A percentile compares a stretch with the other conserved stretches of the same genome.
phyloP scores from a whole-genome alignment of 2,329 filamentous ascomycete genomes.

The Pestalotiopsis sp. region DNA sequence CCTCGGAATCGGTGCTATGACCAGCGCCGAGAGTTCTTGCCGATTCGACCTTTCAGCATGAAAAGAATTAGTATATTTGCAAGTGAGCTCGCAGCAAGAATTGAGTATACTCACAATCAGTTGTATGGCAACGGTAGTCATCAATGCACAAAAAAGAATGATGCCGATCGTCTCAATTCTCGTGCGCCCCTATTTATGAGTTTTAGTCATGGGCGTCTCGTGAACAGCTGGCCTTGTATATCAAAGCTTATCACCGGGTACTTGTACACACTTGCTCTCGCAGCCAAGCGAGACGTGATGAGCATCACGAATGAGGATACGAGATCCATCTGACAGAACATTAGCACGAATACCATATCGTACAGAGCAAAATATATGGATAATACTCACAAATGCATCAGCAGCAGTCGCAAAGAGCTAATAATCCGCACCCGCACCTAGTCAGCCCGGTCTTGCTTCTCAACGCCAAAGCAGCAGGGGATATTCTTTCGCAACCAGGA shows the following conservation, averaged over 20 bases:
- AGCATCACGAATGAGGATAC: slow-evolving; percentile 67
- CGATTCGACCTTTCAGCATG: slow-evolving; percentile 59
- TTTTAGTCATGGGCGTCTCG: not conserved
- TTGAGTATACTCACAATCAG: slow-evolving; percentile 55
- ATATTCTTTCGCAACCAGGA: slow-evolving; percentile 17
- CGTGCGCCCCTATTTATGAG: slow-evolving; percentile 49
- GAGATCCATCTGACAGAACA: slow-evolving; percentile 54
- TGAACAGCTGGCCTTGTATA: slow-evolving; percentile 2
- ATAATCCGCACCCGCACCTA: not conserved
- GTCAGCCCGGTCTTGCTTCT: slow-evolving; percentile 20
- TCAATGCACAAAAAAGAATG: slow-evolving; percentile 67
- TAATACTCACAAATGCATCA: slow-evolving; percentile 57
- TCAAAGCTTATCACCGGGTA: slow-evolving; percentile 55
- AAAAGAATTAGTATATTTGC: no score
- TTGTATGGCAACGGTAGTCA: slow-evolving; percentile 68
- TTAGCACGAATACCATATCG: slow-evolving; percentile 23
- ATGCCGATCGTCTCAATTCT: slow-evolving; percentile 67
- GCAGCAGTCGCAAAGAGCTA: slow-evolving; percentile 66
- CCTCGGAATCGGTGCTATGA: slow-evolving; percentile 36
- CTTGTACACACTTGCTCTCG: slow-evolving; percentile 61
- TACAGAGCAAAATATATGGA: not conserved
- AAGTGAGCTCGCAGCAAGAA: no score
- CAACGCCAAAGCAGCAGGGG: slow-evolving; percentile 10
- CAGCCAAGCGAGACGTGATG: slow-evolving; percentile 61
- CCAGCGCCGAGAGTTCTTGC: slow-evolving; percentile 52